Conservation (phyloP, 2,329 filamentous ascomycete species). For the Bipolaris oryzae region DNA sequence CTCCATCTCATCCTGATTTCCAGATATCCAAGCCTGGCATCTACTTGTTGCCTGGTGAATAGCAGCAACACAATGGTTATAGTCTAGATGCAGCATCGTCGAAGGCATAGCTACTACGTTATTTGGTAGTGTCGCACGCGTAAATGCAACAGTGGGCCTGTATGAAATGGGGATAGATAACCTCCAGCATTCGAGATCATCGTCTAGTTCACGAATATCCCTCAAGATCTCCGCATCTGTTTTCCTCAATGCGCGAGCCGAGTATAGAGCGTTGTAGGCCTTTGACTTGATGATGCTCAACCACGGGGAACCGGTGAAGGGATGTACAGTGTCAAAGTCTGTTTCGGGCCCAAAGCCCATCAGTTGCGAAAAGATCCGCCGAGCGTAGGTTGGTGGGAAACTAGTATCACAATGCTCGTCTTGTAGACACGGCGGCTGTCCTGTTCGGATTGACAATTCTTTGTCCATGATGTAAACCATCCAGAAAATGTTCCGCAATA, state of each 20-base stretch:
- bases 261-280: neutral
- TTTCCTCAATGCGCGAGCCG: neutral
- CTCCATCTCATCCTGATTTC: neutral
- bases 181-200: neutral
- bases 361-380: neutral
- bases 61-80: neutral
- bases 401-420: neutral
- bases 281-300: slow-evolving; percentile 1
- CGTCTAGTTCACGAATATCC: neutral
- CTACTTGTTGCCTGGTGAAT: neutral
- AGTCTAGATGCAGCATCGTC: neutral
- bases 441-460: neutral
- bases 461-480: neutral
- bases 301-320: neutral
- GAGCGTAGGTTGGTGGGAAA: neutral
- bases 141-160: neutral
- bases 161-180: neutral
- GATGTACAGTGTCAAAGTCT: no score
- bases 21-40: neutral
- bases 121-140: neutral
- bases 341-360: neutral
- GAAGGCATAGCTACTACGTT: neutral
- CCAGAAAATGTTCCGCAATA: neutral
- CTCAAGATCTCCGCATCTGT: neutral
- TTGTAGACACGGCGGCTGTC: neutral